phyloP scores from a whole-genome alignment of 2,329 filamentous ascomycete species.

The Exophiala sideris region DNA sequence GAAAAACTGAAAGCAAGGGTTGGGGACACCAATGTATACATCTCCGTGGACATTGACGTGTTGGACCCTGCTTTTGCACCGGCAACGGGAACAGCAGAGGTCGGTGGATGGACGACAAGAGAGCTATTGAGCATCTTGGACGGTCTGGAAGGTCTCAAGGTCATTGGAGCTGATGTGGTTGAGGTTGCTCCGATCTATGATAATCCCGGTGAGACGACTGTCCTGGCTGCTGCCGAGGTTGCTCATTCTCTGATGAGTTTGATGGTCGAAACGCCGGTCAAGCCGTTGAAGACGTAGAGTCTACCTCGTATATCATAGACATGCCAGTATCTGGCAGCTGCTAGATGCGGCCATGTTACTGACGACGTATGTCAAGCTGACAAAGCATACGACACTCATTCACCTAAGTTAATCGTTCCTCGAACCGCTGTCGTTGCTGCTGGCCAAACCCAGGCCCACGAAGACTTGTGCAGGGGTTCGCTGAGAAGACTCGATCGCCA shows the following conservation, averaged over 20 bases:
- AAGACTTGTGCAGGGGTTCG: too few species aligned
- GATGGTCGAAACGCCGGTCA: slow-evolving; percentile 29
- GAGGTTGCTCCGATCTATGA: slow-evolving; percentile 58
- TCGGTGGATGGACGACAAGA: slow-evolving; percentile 54
- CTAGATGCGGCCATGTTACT: too few species aligned
- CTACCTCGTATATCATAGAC: not conserved
- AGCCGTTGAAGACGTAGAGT: slow-evolving; percentile 8
- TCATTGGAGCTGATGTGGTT: slow-evolving; percentile 55
- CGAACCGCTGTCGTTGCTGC: too few species aligned
- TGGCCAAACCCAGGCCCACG: too few species aligned
- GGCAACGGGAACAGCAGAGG: slow-evolving; percentile 55
- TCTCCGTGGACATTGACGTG: slow-evolving; percentile 57
- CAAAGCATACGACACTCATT: too few species aligned
- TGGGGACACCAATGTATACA: slow-evolving; percentile 50
- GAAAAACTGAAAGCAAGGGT: slow-evolving; percentile 48
- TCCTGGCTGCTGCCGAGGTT: slow-evolving; percentile 54
- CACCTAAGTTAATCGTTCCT: too few species aligned
- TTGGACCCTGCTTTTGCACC: slow-evolving; percentile 55
- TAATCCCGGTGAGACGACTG: slow-evolving; percentile 52
- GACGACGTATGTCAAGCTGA: too few species aligned
- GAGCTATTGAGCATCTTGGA: slow-evolving; percentile 55
- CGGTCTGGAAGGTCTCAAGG: slow-evolving; percentile 48
- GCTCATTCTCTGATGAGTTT: slow-evolving; percentile 44
- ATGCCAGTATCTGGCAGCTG: not conserved
- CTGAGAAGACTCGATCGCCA: too few species aligned